These are phyloP conservation scores for Vaccinium myrtillus DNA, from an alignment of 148 eudicot species.

Conservation along the genomic window DNA sequence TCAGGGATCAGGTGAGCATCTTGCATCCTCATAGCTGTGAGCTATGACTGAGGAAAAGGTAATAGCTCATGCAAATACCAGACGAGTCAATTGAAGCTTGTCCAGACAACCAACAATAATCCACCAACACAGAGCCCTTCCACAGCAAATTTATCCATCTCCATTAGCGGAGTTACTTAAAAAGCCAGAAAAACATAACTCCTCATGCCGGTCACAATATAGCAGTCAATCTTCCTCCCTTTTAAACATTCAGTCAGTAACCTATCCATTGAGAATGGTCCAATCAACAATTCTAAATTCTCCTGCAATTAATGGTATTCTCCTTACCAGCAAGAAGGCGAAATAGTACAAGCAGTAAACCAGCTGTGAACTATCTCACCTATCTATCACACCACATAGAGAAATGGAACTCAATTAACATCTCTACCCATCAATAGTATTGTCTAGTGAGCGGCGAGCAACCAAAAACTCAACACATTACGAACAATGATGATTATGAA, in stretches of 20 bases:
- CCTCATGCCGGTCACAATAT: not conserved
- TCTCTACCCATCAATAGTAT: not conserved
- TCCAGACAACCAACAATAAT: not conserved
- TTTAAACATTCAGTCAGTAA: not conserved
- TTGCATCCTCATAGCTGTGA: not conserved
- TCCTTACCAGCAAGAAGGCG: not conserved
- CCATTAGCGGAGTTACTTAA: not conserved
- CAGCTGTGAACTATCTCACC: not conserved
- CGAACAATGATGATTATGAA: no score
- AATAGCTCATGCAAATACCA: not conserved
- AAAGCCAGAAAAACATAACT: not conserved
- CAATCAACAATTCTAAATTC: not conserved
- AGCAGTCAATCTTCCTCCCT: not conserved
- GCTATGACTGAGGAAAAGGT: not conserved
- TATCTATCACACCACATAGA: not conserved
- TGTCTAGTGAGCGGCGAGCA: not conserved
- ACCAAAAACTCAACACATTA: not conserved
- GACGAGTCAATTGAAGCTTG: not conserved
- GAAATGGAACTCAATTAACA: not conserved
- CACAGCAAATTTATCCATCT: not conserved
- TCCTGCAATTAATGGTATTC: not conserved
- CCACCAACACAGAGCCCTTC: not conserved
- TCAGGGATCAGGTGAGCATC: not conserved
- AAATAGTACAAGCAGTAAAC: not conserved
- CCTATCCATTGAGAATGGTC: not conserved